These are phyloP conservation scores for Marvania coccoides DNA, from an alignment of 139 green algal genomes.

Conservation along the genomic window DNA sequence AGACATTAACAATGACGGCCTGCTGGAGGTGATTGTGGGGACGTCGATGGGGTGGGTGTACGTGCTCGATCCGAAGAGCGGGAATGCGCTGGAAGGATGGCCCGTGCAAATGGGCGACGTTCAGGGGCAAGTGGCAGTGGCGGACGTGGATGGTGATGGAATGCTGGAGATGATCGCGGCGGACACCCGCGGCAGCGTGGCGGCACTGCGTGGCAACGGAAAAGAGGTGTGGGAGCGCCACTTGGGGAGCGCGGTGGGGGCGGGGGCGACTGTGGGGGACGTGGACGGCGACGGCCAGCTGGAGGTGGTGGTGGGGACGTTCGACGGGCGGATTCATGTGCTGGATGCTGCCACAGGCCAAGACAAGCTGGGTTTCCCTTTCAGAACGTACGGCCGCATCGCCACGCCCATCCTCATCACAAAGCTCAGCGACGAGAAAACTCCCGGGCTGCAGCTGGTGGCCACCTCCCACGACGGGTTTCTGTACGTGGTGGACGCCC, in stretches of 20 bases:
- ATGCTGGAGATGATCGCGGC: slow-evolving; percentile 77
- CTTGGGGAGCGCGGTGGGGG: slow-evolving; percentile 27
- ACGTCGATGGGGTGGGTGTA: slow-evolving; percentile 94
- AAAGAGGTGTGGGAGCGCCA: slow-evolving; percentile 91
- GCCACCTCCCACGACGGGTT: slow-evolving; percentile 74
- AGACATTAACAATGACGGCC: slow-evolving; percentile 80
- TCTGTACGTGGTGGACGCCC: neutral
- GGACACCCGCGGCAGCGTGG: slow-evolving; percentile 85
- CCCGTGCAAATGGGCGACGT: slow-evolving; percentile 93
- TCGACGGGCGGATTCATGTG: slow-evolving; percentile 66
- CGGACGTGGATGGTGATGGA: slow-evolving; percentile 88
- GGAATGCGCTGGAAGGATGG: slow-evolving; percentile 52
- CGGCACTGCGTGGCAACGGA: slow-evolving; percentile 56
- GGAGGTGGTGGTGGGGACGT: slow-evolving; percentile 71
- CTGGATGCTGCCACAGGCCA: slow-evolving; percentile 53
- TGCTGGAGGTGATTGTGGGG: slow-evolving; percentile 87
- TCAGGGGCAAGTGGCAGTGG: slow-evolving; percentile 81
- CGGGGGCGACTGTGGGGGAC: slow-evolving; percentile 53
- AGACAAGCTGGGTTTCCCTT: slow-evolving; percentile 70
- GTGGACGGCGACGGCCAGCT: slow-evolving; percentile 76
- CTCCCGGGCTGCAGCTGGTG: slow-evolving; percentile 60
- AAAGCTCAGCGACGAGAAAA: neutral
- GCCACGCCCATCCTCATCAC: slow-evolving; percentile 52
- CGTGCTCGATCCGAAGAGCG: slow-evolving; percentile 63
- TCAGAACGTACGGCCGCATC: slow-evolving; percentile 43